These are phyloP conservation scores for Yamadazyma philogaea DNA, from an alignment of 805 yeast species.

Conservation along the genomic window DNA sequence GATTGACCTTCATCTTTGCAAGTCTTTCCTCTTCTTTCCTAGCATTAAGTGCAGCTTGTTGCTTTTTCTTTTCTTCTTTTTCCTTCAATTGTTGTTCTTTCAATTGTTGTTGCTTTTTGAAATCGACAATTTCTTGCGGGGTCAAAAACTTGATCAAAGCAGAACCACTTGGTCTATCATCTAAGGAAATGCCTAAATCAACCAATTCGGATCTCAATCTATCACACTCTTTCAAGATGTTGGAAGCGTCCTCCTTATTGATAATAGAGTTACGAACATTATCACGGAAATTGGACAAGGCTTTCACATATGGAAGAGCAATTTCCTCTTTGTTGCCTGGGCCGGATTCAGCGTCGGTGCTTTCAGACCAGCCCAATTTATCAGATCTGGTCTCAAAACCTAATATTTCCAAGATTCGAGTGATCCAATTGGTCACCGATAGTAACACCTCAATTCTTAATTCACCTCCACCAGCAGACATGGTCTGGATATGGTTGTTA, in stretches of 20 bases:
- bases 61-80: conserved; percentile 57
- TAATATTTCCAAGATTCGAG: conserved; percentile 63
- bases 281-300: conserved; percentile 78
- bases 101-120: conserved; percentile 57
- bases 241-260: conserved; percentile 46
- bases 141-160: conserved; percentile 82
- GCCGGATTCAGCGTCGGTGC: conserved; percentile 16
- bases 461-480: conserved; percentile 42
- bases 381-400: conserved; percentile 76
- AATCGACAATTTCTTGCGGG: conserved; percentile 63
- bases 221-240: conserved; percentile 70
- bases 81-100: conserved; percentile 58
- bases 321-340: conserved; percentile 52
- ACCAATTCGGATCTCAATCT: conserved; percentile 67
- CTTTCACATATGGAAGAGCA: conserved; percentile 76
- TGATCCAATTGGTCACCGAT: conserved; percentile 65
- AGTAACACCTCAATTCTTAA: conserved; percentile 63
- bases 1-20: conserved; percentile 66
- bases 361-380: conserved; percentile 75
- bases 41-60: conserved; percentile 48
- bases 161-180: conserved; percentile 79
- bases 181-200: conserved; percentile 76
- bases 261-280: conserved; percentile 74
- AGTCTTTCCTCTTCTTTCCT: conserved; percentile 60
- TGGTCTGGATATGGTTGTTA: conserved; percentile 63